phyloP scores from a whole-genome alignment of 169 alveolate genomes.

The Eimeria sp. region DNA sequence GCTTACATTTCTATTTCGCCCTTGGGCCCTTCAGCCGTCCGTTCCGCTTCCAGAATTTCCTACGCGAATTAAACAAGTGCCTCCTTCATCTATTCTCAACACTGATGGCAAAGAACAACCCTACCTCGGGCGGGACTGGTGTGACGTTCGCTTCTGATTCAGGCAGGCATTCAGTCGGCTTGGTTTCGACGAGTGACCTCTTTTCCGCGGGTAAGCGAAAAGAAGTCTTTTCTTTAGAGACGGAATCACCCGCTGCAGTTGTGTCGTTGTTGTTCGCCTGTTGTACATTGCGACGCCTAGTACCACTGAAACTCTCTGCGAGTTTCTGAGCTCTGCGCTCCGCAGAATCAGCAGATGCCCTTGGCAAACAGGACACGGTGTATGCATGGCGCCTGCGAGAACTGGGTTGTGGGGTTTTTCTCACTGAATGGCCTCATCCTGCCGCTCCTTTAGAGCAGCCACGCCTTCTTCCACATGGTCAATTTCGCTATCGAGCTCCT shows the following conservation, averaged over 20 bases:
- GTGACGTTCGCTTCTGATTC: background rate
- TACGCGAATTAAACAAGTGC: background rate
- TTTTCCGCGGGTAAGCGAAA: background rate
- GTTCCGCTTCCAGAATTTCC: slow-evolving; percentile 21
- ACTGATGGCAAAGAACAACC: background rate
- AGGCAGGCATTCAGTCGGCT: slow-evolving; percentile 30
- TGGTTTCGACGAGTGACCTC: background rate
- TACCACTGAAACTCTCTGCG: background rate
- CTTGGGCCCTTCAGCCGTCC: slow-evolving; percentile 13
- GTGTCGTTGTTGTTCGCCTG: background rate
- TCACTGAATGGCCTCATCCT: background rate
- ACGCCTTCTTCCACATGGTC: slow-evolving; percentile 1
- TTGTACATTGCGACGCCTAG: slow-evolving; percentile 5
- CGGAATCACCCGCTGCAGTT: background rate
- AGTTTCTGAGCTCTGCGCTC: background rate
- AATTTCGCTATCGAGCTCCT: slow-evolving; percentile 15
- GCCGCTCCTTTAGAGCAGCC: background rate
- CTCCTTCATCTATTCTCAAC: background rate
- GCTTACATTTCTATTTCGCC: slow-evolving; percentile 51
- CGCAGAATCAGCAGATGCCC: slow-evolving; percentile 20
- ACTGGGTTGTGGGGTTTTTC: background rate
- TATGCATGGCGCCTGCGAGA: background rate
- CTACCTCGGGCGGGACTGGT: slow-evolving; percentile 35
- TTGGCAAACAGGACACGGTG: background rate
- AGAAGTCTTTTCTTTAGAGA: background rate